Conservation (phyloP, 2,329 filamentous ascomycete species). For the Exophiala mesophila region DNA sequence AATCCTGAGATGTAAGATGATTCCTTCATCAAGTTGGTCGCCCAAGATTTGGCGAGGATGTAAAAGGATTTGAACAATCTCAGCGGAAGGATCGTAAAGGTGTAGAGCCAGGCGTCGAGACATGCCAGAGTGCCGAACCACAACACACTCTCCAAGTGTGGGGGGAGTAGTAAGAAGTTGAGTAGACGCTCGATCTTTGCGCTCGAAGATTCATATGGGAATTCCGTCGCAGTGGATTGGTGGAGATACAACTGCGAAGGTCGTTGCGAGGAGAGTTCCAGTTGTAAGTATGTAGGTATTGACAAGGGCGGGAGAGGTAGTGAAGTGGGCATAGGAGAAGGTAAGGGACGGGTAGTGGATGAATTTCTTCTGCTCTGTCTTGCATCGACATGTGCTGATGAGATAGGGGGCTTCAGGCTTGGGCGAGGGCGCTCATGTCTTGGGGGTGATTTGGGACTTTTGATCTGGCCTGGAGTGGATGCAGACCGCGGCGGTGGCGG, state of each 20-base stretch:
- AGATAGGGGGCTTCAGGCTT: conserved; percentile 15
- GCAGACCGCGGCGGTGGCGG: conserved; percentile 8
- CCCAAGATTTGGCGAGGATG: conserved; percentile 75
- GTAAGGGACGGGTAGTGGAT: conserved; percentile 28
- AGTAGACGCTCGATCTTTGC: conserved; percentile 87
- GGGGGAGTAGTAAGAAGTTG: conserved; percentile 80
- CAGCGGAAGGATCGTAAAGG: conserved; percentile 89
- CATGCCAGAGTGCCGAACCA: conserved; percentile 87
- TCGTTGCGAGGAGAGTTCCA: conserved; percentile 57
- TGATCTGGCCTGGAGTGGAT: conserved; percentile 13
- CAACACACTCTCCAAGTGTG: conserved; percentile 76
- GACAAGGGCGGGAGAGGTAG: conserved; percentile 60
- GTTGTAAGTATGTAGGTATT: conserved; percentile 60
- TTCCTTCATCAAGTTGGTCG: conserved; percentile 66
- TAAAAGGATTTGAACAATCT: conserved; percentile 76
- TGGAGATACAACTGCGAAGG: conserved; percentile 62
- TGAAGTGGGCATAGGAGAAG: conserved; percentile 47
- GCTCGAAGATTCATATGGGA: conserved; percentile 85
- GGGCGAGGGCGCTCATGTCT: conserved; percentile 14
- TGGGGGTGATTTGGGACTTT: conserved; percentile 17
- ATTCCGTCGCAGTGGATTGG: conserved; percentile 51
- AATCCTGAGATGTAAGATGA: conserved; percentile 66
- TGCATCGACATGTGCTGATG: conserved; percentile 6
- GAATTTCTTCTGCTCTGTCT: conserved; percentile 14
- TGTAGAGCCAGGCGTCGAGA: conserved; percentile 93